Evolutionary conservation across 768 basidiomycete species (phyloP), one percentile per base, ranked within the genome.

Genomic region (Rhodotorula kratochvilovae): DNA sequence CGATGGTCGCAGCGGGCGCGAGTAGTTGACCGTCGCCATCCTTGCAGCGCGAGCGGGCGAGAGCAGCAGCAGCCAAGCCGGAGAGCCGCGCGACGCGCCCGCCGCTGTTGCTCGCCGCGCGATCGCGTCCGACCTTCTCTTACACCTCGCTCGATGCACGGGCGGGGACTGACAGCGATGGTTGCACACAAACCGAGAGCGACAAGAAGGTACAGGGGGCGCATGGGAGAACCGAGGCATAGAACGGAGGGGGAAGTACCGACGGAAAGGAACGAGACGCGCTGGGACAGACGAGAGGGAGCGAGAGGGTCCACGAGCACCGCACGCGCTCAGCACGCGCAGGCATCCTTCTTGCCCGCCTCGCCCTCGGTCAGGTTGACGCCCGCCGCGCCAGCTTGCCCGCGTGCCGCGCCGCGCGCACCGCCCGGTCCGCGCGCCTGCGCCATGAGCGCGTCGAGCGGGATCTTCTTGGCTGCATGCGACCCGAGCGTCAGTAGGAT

Each of bases 391-490:
- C 82, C 85, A 53, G 87, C 87, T 55, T 89, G 87, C 19, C 67
- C 66, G 23, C 60, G 63, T 0, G 58, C 75, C 2, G 63, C 72
- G 3, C 69, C 72, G 29, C 69, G 63, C 35, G 69, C 67, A 2
- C 73, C 77, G 4, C 71, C 77, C 2, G 73, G 77, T 7, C 68
- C 72, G 25, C 71, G 70, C 51, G 89, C 87, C 21, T 93, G 89
- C 61, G 91, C 91, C 75, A 93, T 82, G 77, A 96, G 93, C 76
- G 92, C 90, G 77, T 98, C 95, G 80, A 97, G 90, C n/a, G 89
- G 89, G 77, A 90, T 88, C 78, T 89, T 89, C 85, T 89, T 90
- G 80, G 89, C 89, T 89, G 80, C 13, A 70, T 25, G 5, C 5
- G 19, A 11, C 21, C 23, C 13, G 56, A 6, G 43, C n/a, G 54